A percentile compares a stretch with the other conserved stretches of the same genome.
phyloP scores from a whole-genome alignment of 768 basidiomycete species.

The Leccinum olivaceopallidum region DNA sequence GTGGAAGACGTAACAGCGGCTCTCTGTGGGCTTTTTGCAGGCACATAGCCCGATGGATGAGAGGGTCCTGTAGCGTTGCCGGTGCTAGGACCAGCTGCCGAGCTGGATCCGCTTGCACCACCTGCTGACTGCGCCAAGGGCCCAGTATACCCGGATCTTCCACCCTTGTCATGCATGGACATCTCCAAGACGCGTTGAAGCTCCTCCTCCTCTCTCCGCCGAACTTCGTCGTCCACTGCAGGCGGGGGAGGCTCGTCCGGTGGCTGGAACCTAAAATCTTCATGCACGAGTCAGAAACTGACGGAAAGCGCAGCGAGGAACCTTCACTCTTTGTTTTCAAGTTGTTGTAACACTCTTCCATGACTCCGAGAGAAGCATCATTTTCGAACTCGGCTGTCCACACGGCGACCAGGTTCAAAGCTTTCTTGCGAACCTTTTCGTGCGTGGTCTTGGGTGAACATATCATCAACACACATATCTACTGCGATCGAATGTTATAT shows the following conservation, averaged over 20 bases:
- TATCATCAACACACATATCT: conserved; percentile 12
- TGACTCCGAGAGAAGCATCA: conserved; percentile 79
- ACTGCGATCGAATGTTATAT: neutral
- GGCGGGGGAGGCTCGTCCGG: conserved; percentile 66
- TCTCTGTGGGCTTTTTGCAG: conserved; percentile 50
- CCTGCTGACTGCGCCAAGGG: conserved; percentile 40
- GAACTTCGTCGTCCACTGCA: conserved; percentile 73
- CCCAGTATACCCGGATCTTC: conserved; percentile 55
- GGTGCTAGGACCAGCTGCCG: conserved; percentile 26
- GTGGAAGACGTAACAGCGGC: conserved; percentile 27
- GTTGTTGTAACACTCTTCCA: conserved; percentile 85
- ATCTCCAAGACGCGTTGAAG: conserved; percentile 90
- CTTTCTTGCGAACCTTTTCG: conserved; percentile 82
- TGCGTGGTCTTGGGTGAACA: conserved; percentile 70
- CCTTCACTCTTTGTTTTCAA: conserved; percentile 79
- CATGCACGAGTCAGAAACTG: conserved; percentile 14
- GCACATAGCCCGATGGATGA: conserved; percentile 56
- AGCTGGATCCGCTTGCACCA: conserved; percentile 37
- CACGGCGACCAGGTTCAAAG: conserved; percentile 67
- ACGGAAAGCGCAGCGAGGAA: neutral
- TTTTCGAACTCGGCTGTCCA: conserved; percentile 88
- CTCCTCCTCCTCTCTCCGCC: conserved; percentile 90
- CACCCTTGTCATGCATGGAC: conserved; percentile 91
- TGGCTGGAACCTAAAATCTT: conserved; percentile 73
- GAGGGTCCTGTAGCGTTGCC: conserved; percentile 31